These are phyloP conservation scores for Peronosclerospora sorghi DNA, from an alignment of 352 stramenopile species.

Conservation along the genomic window DNA sequence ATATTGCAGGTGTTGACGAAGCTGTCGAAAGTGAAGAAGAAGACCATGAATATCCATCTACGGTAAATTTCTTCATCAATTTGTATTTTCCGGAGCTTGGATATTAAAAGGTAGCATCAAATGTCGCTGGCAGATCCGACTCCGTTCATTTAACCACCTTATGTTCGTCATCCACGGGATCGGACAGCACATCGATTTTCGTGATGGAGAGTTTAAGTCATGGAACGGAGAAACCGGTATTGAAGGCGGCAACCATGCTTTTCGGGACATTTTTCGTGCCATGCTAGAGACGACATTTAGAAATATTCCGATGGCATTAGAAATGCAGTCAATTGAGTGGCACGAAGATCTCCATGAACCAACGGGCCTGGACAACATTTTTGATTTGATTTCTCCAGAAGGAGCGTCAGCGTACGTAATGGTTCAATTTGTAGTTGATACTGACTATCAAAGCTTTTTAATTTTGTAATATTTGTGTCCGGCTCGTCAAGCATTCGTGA, in stretches of 20 bases:
- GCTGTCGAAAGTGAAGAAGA: conserved; percentile 47
- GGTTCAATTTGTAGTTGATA: too few species aligned
- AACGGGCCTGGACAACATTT: conserved; percentile 75
- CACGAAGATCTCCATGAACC: conserved; percentile 82
- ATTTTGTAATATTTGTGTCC: too few species aligned
- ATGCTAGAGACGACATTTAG: conserved; percentile 77
- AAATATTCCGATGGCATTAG: conserved; percentile 66
- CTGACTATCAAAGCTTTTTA: too few species aligned
- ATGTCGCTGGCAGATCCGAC: conserved; percentile 35
- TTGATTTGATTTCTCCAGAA: conserved; percentile 73
- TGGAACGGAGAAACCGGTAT: conserved; percentile 63
- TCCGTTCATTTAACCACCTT: conserved; percentile 70
- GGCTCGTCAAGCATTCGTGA: conserved; percentile 78
- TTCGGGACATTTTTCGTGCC: conserved; percentile 60
- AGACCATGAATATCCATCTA: conserved; percentile 56
- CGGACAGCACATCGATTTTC: conserved; percentile 77
- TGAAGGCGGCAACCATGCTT: conserved; percentile 70
- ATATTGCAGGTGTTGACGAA: conserved; percentile 17
- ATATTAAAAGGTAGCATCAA: background rate
- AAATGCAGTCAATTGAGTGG: conserved; percentile 88
- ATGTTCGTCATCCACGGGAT: conserved; percentile 85
- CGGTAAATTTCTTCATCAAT: conserved; percentile 21
- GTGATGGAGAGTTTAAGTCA: conserved; percentile 72
- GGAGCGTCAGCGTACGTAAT: conserved; percentile 46
- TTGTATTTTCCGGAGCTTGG: background rate